Evolutionary conservation across 2,329 filamentous ascomycete genomes (phyloP), one percentile per base, ranked within the genome.

Genomic region (Calonectria leucothoes): DNA sequence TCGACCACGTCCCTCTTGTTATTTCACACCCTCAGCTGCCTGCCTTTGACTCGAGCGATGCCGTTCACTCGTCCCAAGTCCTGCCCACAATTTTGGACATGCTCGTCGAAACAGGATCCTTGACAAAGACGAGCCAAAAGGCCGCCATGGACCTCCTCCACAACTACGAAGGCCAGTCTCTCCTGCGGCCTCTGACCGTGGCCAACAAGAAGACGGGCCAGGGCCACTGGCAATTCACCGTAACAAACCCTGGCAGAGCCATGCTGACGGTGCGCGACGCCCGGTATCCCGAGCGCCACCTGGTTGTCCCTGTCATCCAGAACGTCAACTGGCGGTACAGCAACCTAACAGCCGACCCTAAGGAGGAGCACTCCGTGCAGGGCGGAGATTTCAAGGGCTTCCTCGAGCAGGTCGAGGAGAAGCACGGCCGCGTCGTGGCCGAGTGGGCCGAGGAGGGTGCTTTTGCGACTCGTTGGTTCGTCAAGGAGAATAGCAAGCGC

Each of bases 401-500:
- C 55, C 55, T 61, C 3, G 33, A 61, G 33, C 12, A 17, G 8
- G 55, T 61, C n/a, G 55, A 61, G 55, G 55, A 61, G 33, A 27
- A 15, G 17, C 39, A 25, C 23, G 55, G 82, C 4, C 55, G 74
- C 5, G 81, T 81, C 4, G 77, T 78, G 2, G 78, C 82, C 5
- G 76, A 77, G n/a, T 83, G 82, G 82, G 79, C 76, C 1, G 81
- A 84, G 69, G 81, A 82, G 55, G 83, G 79, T 0, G 79, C 82
- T 6, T 82, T 82, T 31, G 73, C 83, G 23, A 80, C 81, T 5
- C 75, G 81, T 15, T 84, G 83, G 82, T 84, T 81, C 75, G 81
- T 83, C 4, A 81, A 83, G 65, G 83, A 84, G 71, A 84, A 84
- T 57, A 79, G 78, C 70, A 83, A 79, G 72, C 81, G 82, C 68